These are phyloP conservation scores for Acanthamoeba lenticulata DNA, from an alignment of 208 protist species.

Conservation along the genomic window DNA sequence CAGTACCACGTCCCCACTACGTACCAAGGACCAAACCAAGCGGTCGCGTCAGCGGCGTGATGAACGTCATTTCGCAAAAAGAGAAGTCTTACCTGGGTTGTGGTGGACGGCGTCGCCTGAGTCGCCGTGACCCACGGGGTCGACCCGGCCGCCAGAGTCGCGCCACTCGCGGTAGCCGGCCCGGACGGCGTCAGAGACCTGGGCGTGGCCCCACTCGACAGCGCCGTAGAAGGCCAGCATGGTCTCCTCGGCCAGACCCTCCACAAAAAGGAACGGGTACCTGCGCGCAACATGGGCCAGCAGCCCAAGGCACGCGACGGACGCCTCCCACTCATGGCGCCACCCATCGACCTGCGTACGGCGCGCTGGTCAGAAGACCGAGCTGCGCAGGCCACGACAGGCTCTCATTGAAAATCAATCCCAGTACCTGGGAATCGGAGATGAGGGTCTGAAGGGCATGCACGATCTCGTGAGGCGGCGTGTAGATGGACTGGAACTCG, in stretches of 20 bases:
- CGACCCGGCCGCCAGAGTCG: not conserved
- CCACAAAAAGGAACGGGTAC: constrained; percentile 13
- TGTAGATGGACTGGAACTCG: constrained; percentile 60
- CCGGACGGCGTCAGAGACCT: not conserved
- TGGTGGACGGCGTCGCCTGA: not conserved
- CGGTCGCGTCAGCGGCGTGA: too few relatives aligned
- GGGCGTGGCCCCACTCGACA: constrained; percentile 11
- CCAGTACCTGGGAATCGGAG: not conserved
- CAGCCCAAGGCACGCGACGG: not conserved
- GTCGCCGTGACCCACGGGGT: constrained; percentile 11
- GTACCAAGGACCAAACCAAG: too few relatives aligned
- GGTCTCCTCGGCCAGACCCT: constrained; percentile 16
- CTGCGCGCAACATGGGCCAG: not conserved
- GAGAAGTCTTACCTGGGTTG: not conserved
- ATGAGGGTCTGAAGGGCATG: constrained; percentile 55
- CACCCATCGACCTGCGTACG: not conserved
- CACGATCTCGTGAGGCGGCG: constrained; percentile 30
- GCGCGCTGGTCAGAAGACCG: too few relatives aligned
- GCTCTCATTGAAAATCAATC: not conserved
- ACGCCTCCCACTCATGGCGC: constrained; percentile 48
- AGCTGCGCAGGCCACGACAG: not conserved
- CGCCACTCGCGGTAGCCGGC: not conserved
- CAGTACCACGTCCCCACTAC: constrained; percentile 45
- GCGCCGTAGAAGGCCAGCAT: constrained; percentile 34
- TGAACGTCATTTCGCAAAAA: too few relatives aligned